Evolutionary conservation across 306 rosid species (phyloP).

Genomic region (Medicago truncatula): DNA sequence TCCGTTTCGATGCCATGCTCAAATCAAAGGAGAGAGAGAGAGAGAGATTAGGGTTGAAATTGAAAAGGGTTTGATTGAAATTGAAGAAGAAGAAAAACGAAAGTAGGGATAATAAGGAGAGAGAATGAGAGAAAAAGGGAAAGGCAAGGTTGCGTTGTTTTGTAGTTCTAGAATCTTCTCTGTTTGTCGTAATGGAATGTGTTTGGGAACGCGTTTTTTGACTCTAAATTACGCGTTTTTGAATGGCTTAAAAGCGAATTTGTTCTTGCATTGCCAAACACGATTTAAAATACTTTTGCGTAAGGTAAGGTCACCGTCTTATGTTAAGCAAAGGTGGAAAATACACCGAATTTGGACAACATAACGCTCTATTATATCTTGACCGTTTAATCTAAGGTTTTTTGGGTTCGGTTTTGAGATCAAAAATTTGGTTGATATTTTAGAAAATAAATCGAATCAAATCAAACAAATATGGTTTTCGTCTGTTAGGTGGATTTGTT

Average conservation of each 20-base stretch:
- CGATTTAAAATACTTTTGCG: neutral
- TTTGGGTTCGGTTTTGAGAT: too few species aligned
- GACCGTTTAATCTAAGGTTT: too few species aligned
- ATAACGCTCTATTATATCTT: too few species aligned
- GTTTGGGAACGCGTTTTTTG: constrained; percentile 5
- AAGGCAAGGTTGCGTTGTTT: constrained; percentile 22
- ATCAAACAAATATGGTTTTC: too few species aligned
- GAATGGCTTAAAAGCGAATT: neutral
- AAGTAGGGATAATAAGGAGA: neutral
- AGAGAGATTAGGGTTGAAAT: neutral
- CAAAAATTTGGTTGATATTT: too few species aligned
- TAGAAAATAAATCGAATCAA: too few species aligned
- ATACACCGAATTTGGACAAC: neutral
- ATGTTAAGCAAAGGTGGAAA: neutral
- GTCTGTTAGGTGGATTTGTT: too few species aligned
- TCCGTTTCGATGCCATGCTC: constrained; percentile 82
- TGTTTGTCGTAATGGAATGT: neutral
- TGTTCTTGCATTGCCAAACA: neutral
- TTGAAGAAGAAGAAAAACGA: neutral
- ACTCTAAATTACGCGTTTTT: neutral
- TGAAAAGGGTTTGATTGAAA: constrained; percentile 15
- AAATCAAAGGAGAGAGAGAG: too few species aligned
- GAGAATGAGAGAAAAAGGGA: constrained; percentile 2
- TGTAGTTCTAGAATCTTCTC: constrained; percentile 57
- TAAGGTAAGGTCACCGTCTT: neutral